Evolutionary conservation across 2,329 filamentous ascomycete species (phyloP).

Genomic region (Aspergillus thermomutatus): DNA sequence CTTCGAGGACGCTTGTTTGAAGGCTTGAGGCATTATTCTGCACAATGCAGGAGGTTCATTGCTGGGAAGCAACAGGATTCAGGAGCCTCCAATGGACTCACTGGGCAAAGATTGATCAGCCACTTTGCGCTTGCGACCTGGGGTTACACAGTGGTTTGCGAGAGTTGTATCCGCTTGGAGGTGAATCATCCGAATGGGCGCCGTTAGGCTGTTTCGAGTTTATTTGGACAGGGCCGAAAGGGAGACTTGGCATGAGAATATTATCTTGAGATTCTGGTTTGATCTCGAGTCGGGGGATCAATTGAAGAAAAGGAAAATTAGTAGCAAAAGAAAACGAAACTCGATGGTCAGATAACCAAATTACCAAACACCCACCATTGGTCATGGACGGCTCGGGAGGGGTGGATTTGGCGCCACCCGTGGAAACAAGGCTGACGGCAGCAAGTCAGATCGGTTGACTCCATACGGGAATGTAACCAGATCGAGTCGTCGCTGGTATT

Average conservation of each 20-base stretch:
- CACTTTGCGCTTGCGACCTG: conserved; percentile 10
- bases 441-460: conserved; percentile 23
- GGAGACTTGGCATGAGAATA: conserved; percentile 15
- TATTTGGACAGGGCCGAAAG: conserved; percentile 28
- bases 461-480: conserved; percentile 21
- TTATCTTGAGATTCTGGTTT: background rate
- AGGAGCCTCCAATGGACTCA: conserved; percentile 4
- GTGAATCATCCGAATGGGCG: conserved; percentile 19
- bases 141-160: conserved; percentile 18
- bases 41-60: conserved; percentile 11
- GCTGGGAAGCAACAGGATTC: conserved; percentile 17
- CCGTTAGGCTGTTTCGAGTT: conserved; percentile 43
- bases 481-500: conserved; percentile 12
- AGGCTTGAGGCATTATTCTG: conserved; percentile 1
- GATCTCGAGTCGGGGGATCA: background rate
- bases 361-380: conserved; percentile 1
- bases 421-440: conserved; percentile 26
- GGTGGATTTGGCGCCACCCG: conserved; percentile 16
- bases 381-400: conserved; percentile 17
- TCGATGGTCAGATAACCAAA: background rate
- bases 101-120: conserved; percentile 15
- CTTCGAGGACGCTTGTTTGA: background rate
- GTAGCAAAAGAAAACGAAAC: background rate
- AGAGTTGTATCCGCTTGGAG: background rate
- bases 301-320: background rate